These are phyloP conservation scores for Eucalyptus curtisii DNA, from an alignment of 345 rosid genomes.

Conservation along the genomic window DNA sequence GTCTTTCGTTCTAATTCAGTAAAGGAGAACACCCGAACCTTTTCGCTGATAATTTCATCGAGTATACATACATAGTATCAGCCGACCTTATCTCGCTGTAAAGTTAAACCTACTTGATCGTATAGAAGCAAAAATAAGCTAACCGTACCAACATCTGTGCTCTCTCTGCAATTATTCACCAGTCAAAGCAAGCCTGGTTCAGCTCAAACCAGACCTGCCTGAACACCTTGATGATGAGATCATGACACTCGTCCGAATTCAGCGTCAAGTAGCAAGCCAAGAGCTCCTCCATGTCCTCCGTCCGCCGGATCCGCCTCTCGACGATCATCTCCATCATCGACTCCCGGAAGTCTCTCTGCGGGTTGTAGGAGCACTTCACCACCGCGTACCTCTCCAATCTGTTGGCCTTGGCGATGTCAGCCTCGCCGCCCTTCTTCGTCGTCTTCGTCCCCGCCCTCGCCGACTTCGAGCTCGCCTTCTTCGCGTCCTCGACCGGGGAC, in stretches of 20 bases:
- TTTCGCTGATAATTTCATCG: background rate
- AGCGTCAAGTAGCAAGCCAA: conserved; percentile 75
- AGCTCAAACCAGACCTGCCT: conserved; percentile 63
- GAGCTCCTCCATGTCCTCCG: conserved; percentile 69
- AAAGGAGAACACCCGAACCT: background rate
- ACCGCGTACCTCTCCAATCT: conserved; percentile 54
- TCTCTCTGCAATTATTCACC: background rate
- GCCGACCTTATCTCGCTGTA: background rate
- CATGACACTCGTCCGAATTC: conserved; percentile 60
- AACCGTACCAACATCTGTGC: background rate
- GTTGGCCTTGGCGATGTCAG: background rate
- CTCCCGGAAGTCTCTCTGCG: conserved; percentile 70
- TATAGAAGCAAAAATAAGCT: background rate
- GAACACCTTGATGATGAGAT: conserved; percentile 82
- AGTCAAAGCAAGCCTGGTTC: background rate
- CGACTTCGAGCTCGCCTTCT: conserved; percentile 26
- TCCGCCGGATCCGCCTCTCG: conserved; percentile 38
- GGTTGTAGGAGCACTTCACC: conserved; percentile 66
- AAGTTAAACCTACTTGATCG: background rate
- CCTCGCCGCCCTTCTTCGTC: conserved; percentile 15
- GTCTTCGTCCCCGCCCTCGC: conserved; percentile 43
- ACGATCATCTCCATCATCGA: conserved; percentile 88
- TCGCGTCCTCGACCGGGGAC: background rate
- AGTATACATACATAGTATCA: background rate
- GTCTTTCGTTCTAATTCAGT: background rate